Evolutionary conservation across 202 grass and related monocot species (phyloP).

Genomic region (Setaria viridis): DNA sequence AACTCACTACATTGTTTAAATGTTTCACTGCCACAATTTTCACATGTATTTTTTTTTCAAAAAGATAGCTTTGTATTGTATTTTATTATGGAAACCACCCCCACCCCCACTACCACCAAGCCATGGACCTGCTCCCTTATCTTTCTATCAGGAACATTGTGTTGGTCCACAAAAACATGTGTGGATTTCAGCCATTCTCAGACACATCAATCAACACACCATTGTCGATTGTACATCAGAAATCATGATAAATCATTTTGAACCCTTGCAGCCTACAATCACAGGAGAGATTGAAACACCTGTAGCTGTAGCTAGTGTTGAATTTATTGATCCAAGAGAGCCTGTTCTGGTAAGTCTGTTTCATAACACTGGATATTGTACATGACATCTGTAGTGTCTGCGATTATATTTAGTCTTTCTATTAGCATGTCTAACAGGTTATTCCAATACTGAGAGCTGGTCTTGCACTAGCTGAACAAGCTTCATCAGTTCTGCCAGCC

Average conservation of each 20-base stretch:
- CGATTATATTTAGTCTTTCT: constrained; percentile 44
- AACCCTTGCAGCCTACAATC: constrained; percentile 77
- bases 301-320: constrained; percentile 77
- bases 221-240: not conserved
- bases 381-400: constrained; percentile 33
- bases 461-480: constrained; percentile 87
- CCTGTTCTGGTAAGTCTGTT: constrained; percentile 76
- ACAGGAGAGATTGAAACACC: constrained; percentile 86
- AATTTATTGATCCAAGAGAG: constrained; percentile 94
- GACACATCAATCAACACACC: not conserved
- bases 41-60: not conserved
- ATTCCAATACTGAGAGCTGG: constrained; percentile 96
- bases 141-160: not conserved
- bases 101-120: not conserved
- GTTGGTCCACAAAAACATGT: not conserved
- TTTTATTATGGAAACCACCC: not conserved
- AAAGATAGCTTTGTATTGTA: not conserved
- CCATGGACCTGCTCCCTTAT: not conserved
- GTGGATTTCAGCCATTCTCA: not conserved
- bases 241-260: constrained; percentile 28
- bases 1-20: constrained; percentile 1
- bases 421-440: constrained; percentile 75
- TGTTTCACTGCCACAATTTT: not conserved
- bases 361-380: constrained; percentile 3
- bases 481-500: constrained; percentile 75